A percentile compares a stretch with the other conserved stretches of the same genome.
Evolutionary conservation across 352 stramenopile species (phyloP).

Genomic region (Plasmopara muralis): DNA sequence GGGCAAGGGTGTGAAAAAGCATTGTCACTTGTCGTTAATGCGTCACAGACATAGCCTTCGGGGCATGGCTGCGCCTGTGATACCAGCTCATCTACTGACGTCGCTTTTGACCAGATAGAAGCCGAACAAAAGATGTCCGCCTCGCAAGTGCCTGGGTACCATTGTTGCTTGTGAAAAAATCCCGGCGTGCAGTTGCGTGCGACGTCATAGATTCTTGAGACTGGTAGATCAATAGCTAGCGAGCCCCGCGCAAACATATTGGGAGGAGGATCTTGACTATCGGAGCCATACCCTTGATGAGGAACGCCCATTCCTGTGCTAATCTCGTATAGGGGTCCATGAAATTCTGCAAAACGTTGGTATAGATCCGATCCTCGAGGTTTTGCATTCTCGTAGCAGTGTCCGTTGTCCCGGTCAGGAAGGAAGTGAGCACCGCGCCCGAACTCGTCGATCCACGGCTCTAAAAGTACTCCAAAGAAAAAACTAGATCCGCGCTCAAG

Average conservation of each 20-base stretch:
- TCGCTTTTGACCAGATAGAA: slow-evolving; percentile 21
- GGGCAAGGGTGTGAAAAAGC: slow-evolving; percentile 75
- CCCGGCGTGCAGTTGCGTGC: slow-evolving; percentile 93
- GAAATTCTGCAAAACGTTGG: slow-evolving; percentile 90
- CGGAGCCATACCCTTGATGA: slow-evolving; percentile 92
- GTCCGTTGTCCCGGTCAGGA: slow-evolving; percentile 53
- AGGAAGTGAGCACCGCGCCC: slow-evolving; percentile 90
- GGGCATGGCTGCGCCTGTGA: slow-evolving; percentile 88
- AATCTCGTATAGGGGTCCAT: slow-evolving; percentile 92
- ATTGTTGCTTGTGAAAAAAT: slow-evolving; percentile 85
- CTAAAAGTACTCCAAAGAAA: slow-evolving; percentile 92
- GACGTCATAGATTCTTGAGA: slow-evolving; percentile 78
- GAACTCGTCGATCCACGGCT: slow-evolving; percentile 93
- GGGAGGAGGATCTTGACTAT: slow-evolving; percentile 53
- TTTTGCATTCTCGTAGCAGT: slow-evolving; percentile 93
- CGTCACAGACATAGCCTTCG: slow-evolving; percentile 93
- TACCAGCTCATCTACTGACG: slow-evolving; percentile 24
- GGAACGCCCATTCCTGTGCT: slow-evolving; percentile 58
- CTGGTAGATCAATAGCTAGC: slow-evolving; percentile 78
- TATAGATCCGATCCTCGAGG: slow-evolving; percentile 86
- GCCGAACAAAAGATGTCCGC: slow-evolving; percentile 91
- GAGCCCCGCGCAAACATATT: slow-evolving; percentile 86
- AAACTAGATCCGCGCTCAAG: slow-evolving; percentile 75
- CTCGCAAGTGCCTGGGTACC: slow-evolving; percentile 95
- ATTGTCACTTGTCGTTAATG: slow-evolving; percentile 78